phyloP scores from a whole-genome alignment of 148 eudicot species.

The Rhododendron ovatum region DNA sequence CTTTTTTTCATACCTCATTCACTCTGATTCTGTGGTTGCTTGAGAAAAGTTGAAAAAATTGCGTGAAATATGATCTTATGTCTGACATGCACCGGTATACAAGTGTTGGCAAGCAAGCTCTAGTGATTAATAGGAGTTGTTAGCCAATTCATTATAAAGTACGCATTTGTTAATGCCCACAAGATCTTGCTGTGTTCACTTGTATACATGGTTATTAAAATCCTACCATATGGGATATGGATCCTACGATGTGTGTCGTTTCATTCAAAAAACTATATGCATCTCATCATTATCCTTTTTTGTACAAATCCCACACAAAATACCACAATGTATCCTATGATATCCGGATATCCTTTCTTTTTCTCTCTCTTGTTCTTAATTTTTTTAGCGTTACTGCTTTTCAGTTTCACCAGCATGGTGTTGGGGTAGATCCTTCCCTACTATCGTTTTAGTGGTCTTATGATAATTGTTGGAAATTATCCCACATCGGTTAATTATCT shows the following conservation, averaged over 20 bases:
- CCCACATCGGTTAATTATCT: too few relatives aligned
- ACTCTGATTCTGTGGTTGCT: background rate
- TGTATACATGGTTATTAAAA: background rate
- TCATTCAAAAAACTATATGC: background rate
- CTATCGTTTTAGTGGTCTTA: background rate
- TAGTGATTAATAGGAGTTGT: background rate
- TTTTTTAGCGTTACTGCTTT: background rate
- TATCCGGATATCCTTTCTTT: background rate
- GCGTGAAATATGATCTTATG: background rate
- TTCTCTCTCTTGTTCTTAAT: background rate
- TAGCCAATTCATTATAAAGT: background rate
- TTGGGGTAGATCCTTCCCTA: background rate
- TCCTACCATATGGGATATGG: background rate
- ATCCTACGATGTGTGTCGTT: background rate
- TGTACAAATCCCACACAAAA: background rate
- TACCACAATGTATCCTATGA: background rate
- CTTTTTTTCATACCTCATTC: background rate
- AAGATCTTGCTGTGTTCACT: background rate
- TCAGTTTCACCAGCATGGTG: background rate
- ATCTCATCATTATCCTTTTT: background rate
- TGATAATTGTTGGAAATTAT: background rate
- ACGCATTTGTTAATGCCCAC: background rate
- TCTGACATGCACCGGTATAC: background rate
- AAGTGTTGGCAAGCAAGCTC: background rate
- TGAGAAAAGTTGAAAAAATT: background rate